Evolutionary conservation across 176 grass and related monocot species (phyloP), one percentile per base, ranked within the genome.

Genomic region (Cymbopogon citratus): DNA sequence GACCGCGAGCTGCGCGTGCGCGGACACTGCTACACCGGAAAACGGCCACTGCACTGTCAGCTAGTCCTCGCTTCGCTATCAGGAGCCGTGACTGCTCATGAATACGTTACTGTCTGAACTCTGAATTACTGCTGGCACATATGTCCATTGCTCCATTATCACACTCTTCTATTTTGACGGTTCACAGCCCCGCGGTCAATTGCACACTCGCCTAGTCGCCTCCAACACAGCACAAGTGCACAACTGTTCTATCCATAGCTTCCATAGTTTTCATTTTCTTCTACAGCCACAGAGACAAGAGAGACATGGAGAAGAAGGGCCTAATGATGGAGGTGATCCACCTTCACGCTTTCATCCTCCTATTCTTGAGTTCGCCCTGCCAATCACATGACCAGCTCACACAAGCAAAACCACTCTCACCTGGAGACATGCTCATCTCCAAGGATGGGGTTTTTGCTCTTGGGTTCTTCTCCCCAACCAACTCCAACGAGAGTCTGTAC

Each of bases 381-480:
- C 35, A 69, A 39, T 39, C 34, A 0, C 1, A n/a, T 0, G 66
- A 84, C 21, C 23, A 59, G 33, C 40, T 90, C 28, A 76, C 69
- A 15, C 41, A 10, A 1, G 69, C 36, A 3, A 67, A 60, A 6
- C 66, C 43, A 13, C 71, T 90, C 19, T 71, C 61, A 16, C 6
- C 43, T 6, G 4, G 46, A 15, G 69, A 39, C 33, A 80, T 12
- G 3, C 46, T 90, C 7, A 2, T 80, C 75, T 90, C 84, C 40
- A 26, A 90, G 7, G 70, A 63, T 3, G 33, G 88, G 3, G 48
- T 12, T 45, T 90, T 90, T 23, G 79, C 48, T 11, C 63, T 90
- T 2, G 88, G 83, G 13, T 86, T 90, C 79, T 83, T 79, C 79
- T 69, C 67, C 26, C 88, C 66, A 0, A 40, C 19, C 15, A 44